phyloP scores from a whole-genome alignment of 345 rosid genomes.

The Mallotus nudiflorus region DNA sequence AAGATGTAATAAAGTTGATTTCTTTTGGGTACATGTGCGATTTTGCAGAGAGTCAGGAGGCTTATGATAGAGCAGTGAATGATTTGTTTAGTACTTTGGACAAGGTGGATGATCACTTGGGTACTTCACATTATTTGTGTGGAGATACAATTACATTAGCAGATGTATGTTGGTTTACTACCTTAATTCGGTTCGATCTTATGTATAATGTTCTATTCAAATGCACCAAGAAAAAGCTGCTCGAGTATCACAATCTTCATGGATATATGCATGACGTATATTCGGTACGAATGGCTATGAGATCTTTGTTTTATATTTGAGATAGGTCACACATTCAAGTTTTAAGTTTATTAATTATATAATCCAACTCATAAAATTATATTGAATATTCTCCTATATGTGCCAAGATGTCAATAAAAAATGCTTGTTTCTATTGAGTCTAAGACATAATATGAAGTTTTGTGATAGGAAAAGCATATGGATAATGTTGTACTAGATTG shows the following conservation, averaged over 20 bases:
- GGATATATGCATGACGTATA: constrained; percentile 70
- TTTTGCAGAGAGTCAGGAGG: constrained; percentile 86
- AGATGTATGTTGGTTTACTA: constrained; percentile 78
- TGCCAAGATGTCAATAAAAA: no score
- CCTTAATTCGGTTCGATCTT: constrained; percentile 76
- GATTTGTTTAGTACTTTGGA: constrained; percentile 63
- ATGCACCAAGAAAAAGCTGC: constrained; percentile 77
- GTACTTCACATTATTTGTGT: constrained; percentile 62
- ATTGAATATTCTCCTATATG: no score
- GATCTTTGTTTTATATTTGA: no score
- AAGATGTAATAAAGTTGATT: not conserved
- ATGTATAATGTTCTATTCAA: constrained; percentile 79
- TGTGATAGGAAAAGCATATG: no score
- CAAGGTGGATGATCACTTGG: constrained; percentile 56
- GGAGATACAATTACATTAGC: constrained; percentile 65
- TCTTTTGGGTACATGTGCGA: constrained; percentile 53
- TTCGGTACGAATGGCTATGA: constrained; percentile 46
- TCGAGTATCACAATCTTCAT: constrained; percentile 69
- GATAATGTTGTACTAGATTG: no score
- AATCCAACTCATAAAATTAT: no score
- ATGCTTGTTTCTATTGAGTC: no score
- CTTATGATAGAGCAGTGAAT: constrained; percentile 67
- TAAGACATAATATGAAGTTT: no score
- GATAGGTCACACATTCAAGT: no score
- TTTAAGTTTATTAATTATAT: no score